A percentile compares a stretch with the other conserved stretches of the same genome.
Conservation (phyloP, 148 eudicot species). For the Bassia scoparia region DNA sequence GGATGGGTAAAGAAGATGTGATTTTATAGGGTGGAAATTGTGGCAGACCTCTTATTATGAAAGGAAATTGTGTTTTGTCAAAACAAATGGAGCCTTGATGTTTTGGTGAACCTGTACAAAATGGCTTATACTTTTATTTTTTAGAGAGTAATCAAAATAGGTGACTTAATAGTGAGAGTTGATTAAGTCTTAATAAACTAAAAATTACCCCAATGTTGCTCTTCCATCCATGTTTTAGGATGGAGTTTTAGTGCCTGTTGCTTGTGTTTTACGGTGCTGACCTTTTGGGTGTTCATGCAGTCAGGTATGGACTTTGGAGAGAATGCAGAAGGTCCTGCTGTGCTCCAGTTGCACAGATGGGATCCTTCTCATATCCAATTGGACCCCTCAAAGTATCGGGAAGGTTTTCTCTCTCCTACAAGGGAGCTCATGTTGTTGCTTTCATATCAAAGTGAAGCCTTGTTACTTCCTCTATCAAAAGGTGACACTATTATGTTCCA, state of each 20-base stretch:
- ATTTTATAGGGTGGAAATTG: too few species aligned
- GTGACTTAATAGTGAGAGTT: not conserved
- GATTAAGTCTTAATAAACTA: too few species aligned
- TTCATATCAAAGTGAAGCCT: slow-evolving; percentile 60
- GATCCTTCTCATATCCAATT: slow-evolving; percentile 41
- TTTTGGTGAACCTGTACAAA: not conserved
- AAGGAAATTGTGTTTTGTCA: too few species aligned
- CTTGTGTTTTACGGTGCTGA: not conserved
- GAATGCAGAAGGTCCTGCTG: slow-evolving; percentile 49
- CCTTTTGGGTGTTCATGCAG: slow-evolving; percentile 10
- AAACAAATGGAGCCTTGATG: not conserved
- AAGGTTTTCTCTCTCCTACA: slow-evolving; percentile 87
- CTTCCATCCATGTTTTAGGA: not conserved
- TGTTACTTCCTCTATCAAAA: slow-evolving; percentile 62
- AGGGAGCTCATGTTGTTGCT: slow-evolving; percentile 62
- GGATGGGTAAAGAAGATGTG: too few species aligned
- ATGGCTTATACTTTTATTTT: too few species aligned
- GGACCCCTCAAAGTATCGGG: slow-evolving; percentile 54
- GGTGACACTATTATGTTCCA: slow-evolving; percentile 33
- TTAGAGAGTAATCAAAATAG: not conserved
- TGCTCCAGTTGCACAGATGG: slow-evolving; percentile 84
- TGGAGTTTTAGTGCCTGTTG: not conserved
- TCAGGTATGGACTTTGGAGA: slow-evolving; percentile 25
- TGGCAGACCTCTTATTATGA: too few species aligned
- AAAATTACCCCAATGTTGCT: not conserved